phyloP scores from a whole-genome alignment of 768 basidiomycete species.

The Hygrophoropsis aurantiaca region DNA sequence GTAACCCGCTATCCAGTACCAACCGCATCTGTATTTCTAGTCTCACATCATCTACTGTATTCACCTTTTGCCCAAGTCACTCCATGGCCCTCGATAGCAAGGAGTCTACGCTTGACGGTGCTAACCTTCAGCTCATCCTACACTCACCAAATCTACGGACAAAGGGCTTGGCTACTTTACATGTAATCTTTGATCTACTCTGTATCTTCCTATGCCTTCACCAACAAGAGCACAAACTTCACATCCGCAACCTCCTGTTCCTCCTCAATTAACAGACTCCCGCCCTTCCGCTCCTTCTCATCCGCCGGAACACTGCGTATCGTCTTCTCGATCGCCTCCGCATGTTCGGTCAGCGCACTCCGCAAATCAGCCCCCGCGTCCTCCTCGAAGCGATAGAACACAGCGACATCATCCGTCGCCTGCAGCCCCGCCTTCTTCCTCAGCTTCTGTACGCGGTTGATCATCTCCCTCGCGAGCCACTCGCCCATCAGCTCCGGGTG shows the following conservation, averaged over 20 bases:
- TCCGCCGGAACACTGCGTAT: conserved; percentile 71
- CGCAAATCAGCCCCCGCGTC: conserved; percentile 64
- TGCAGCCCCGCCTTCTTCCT: conserved; percentile 95
- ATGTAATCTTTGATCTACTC: too few species aligned
- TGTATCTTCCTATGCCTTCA: conserved; percentile 29
- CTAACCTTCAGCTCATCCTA: too few species aligned
- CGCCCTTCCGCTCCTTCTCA: conserved; percentile 49
- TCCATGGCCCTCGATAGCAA: too few species aligned
- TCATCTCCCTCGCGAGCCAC: conserved; percentile 86
- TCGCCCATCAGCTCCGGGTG: conserved; percentile 86
- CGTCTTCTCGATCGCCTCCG: conserved; percentile 69
- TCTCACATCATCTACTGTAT: conserved; percentile 2
- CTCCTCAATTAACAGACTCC: conserved; percentile 69
- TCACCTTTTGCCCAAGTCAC: too few species aligned
- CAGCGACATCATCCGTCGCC: conserved; percentile 89
- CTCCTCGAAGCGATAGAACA: conserved; percentile 80
- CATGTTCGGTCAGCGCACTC: conserved; percentile 62
- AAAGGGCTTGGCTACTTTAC: too few species aligned
- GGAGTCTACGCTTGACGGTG: too few species aligned
- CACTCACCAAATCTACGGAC: too few species aligned
- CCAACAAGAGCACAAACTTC: conserved; percentile 73
- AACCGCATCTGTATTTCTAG: conserved; percentile 9
- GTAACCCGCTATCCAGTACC: conserved; percentile 35
- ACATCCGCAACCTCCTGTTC: conserved; percentile 84
- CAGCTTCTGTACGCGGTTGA: conserved; percentile 91